Evolutionary conservation across 805 yeast species (phyloP), one percentile per base, ranked within the genome.

Genomic region (Ogataea minuta): DNA sequence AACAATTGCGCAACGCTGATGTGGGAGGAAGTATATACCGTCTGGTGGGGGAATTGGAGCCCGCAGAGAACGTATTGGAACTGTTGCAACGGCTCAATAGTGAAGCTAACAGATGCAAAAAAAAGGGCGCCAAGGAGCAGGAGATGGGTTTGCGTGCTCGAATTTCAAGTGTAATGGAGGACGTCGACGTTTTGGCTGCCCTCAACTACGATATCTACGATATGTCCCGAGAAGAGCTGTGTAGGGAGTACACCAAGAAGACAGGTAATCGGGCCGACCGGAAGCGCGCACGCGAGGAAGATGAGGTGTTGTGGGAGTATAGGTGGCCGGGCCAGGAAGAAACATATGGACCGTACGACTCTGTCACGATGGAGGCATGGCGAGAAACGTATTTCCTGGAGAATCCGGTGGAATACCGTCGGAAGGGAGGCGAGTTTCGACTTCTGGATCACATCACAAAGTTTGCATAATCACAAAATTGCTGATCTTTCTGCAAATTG

Each of bases 51-150:
- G n/a, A 52, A 1, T 53, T 82, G 27, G 73, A 78, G 32, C 78
- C 83, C 0, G 79, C 74, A 3, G 89, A 82, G 51, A 70, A 79
- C 0, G 71, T 81, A 2, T 46, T 76, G 55, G 86, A 81, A 50
- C 73, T 78, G 1, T 56, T 82, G 23, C 75, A 50, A 48, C 66
- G 68, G 45, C 62, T 60, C 43, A 67, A 57, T 54, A 58, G 23
- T 37, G 43, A 49, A 34, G 60, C 43, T 4, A 45, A 41, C 28
- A 24, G 13, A 13, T 24, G 17, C 21, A 48, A 44, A 45, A 41
- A 49, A 48, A 33, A 49, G 36, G 36, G 49, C 30, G 25, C 47
- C 28, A 25, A 23, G 27, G 36, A 31, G 6, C 9, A 24, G 26
- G 34, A 30, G 35, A 36, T 19, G 31, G 45, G 43, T 3, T 52